A percentile compares a stretch with the other conserved stretches of the same genome.
These are phyloP conservation scores for Scleroderma citrinum DNA, from an alignment of 768 basidiomycete genomes.

Conservation along the genomic window DNA sequence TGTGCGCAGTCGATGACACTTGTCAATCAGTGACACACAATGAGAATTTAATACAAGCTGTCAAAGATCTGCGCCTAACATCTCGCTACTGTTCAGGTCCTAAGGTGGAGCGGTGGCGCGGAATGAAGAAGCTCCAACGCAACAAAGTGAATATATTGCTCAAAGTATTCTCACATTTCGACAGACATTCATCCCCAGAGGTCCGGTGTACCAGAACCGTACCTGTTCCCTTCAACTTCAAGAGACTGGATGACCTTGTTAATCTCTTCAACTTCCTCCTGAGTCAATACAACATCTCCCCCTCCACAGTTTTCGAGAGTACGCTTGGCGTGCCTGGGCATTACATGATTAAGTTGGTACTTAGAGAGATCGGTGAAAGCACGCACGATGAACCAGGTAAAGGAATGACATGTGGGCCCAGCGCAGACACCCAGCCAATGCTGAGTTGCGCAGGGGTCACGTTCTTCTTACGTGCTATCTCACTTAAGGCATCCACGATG, in stretches of 20 bases:
- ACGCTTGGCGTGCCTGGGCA: conserved; percentile 28
- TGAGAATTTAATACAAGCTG: too few relatives aligned
- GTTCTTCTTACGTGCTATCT: conserved; percentile 37
- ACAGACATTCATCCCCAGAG: not conserved
- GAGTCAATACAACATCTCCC: conserved; percentile 35
- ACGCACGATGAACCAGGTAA: conserved; percentile 45
- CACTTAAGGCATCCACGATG: conserved; percentile 37
- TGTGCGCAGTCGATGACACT: too few relatives aligned
- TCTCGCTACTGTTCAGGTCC: too few relatives aligned
- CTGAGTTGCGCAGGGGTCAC: conserved; percentile 39
- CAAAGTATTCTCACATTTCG: too few relatives aligned
- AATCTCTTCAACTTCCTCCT: conserved; percentile 37
- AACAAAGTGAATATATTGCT: too few relatives aligned
- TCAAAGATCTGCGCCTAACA: too few relatives aligned
- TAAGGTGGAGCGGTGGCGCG: too few relatives aligned
- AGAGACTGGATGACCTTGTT: conserved; percentile 30
- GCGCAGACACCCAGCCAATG: conserved; percentile 39
- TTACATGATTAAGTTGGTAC: not conserved
- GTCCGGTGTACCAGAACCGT: conserved; percentile 15
- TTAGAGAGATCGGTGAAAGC: not conserved
- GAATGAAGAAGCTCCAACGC: too few relatives aligned
- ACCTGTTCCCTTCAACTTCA: conserved; percentile 37
- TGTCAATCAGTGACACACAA: too few relatives aligned
- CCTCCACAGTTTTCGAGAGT: conserved; percentile 43
- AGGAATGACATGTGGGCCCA: conserved; percentile 41